Percentiles rank a stretch among this genome's conserved stretches.
Evolutionary conservation across 768 basidiomycete genomes (phyloP).

Genomic region (Mycena chlorophos): DNA sequence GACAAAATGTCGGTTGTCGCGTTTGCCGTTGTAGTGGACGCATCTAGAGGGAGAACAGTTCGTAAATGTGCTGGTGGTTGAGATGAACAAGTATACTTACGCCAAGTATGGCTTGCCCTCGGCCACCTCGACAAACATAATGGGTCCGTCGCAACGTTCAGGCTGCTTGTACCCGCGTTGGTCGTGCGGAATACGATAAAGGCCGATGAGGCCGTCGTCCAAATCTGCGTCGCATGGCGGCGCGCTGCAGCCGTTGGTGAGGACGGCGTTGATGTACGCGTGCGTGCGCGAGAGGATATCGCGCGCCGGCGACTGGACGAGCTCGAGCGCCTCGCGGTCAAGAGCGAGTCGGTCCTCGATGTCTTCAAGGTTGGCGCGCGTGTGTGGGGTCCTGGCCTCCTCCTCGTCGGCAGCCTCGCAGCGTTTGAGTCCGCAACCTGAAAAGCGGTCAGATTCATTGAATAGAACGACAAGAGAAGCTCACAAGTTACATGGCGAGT

Average conservation of each 20-base stretch:
- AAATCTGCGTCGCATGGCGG: not conserved
- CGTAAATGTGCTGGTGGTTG: too few species aligned
- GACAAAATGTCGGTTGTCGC: conserved; percentile 2
- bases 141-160: not conserved
- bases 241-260: not conserved
- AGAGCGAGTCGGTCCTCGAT: conserved; percentile 35
- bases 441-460: too few species aligned
- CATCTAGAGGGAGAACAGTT: not conserved
- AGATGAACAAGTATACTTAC: not conserved
- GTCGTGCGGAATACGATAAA: not conserved
- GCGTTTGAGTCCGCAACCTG: not conserved
- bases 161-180: not conserved
- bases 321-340: not conserved
- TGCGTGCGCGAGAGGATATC: not conserved
- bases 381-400: not conserved
- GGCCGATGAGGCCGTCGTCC: not conserved
- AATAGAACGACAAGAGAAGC: too few species aligned
- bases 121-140: not conserved
- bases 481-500: not conserved
- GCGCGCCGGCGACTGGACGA: not conserved
- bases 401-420: not conserved
- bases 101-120: not conserved
- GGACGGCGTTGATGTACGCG: not conserved
- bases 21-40: not conserved
- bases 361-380: conserved; percentile 27